Evolutionary conservation across 345 rosid genomes (phyloP), one percentile per base, ranked within the genome.

Genomic region (Euphorbia lathyris): DNA sequence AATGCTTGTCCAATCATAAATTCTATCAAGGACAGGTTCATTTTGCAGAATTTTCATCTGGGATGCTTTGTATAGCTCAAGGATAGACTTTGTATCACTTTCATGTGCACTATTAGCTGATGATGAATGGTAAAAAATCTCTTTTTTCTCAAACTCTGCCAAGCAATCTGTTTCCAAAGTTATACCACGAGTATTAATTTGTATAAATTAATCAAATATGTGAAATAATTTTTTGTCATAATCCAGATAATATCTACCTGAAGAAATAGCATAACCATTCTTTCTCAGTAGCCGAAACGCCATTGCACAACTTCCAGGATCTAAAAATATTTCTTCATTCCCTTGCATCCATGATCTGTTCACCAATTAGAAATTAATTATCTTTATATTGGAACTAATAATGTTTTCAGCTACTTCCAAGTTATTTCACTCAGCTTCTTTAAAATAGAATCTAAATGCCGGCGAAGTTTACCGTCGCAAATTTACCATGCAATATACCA

Each of bases 251-350:
- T 7, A 7, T n/a, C 19, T 62, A 62, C 48, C 66, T 62, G 66
- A 62, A 62, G 66, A 40, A 20, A 62, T 9, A 2, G 9, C 66
- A 20, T 62, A 62, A 9, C 66, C 66, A 11, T 62, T 13, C 6
- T 22, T 7, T 2, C 65, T 12, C 12, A 60, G 45, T 2, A 60
- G 22, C 5, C 65, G 65, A 38, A 62, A 62, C 38, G 17, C 66
- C 29, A 22, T 38, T 45, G 66, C 29, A 38, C 48, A 62, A 62
- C 48, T n/a, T 36, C 13, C 25, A 3, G 66, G 29, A 11, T 62
- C 50, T 12, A 10, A 36, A 62, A 62, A 62, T 62, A 62, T 62
- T 62, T 62, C 66, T 62, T 62, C 48, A 40, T 26, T 62, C 10
- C 66, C 50, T 17, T 62, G 29, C 9, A 9, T 20, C 66, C 29